A percentile compares a stretch with the other conserved stretches of the same genome.
phyloP scores from a whole-genome alignment of 768 basidiomycete genomes.

The Galerina sulciceps region DNA sequence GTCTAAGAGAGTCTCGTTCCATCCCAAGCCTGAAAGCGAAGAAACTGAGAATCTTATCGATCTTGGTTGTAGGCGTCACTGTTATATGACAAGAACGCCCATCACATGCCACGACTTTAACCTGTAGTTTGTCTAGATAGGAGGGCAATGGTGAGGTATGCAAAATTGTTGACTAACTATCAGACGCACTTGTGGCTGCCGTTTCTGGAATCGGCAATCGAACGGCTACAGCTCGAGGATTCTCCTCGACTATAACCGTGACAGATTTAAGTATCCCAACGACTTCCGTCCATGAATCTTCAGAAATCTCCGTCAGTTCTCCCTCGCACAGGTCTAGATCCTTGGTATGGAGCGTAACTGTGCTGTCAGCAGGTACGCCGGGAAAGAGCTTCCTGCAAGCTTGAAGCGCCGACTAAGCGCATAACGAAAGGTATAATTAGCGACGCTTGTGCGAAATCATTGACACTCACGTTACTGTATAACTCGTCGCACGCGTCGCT shows the following conservation, averaged over 20 bases:
- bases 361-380: neutral
- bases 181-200: neutral
- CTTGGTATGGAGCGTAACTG: slow-evolving; percentile 5
- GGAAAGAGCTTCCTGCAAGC: slow-evolving; percentile 4
- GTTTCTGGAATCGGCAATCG: neutral
- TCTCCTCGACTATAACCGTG: neutral
- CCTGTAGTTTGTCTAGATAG: too few relatives aligned
- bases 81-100: too few relatives aligned
- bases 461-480: neutral
- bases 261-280: neutral
- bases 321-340: slow-evolving; percentile 12
- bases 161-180: neutral
- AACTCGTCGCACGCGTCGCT: neutral
- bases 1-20: neutral
- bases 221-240: neutral
- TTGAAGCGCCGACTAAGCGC: neutral
- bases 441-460: neutral
- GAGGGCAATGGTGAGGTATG: too few relatives aligned
- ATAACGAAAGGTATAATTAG: neutral
- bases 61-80: too few relatives aligned
- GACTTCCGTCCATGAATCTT: slow-evolving; percentile 3
- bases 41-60: neutral
- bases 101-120: too few relatives aligned
- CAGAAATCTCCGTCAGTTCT: slow-evolving; percentile 4
- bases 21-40: neutral